Conservation (phyloP, 2,329 filamentous ascomycete species). For the Calonectria fujianensis region DNA sequence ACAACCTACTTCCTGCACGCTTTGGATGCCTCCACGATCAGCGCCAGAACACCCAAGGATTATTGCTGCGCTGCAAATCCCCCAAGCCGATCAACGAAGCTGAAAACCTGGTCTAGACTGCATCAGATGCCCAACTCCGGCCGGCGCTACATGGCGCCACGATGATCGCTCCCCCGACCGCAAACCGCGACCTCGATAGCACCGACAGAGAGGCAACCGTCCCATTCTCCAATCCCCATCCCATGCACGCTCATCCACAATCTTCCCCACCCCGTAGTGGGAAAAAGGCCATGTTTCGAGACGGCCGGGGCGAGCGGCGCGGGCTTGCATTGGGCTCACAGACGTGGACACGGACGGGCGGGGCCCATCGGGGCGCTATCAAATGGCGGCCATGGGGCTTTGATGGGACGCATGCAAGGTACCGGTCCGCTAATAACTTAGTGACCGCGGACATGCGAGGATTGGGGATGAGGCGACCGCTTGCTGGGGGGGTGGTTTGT, state of each 20-base stretch:
- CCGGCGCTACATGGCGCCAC: constrained; percentile 11
- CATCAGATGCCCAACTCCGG: background rate
- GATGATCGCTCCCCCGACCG: background rate
- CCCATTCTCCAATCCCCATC: constrained; percentile 22
- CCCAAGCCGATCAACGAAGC: constrained; percentile 17
- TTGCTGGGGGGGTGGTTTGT: background rate
- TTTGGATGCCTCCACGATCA: constrained; percentile 23
- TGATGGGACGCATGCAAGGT: constrained; percentile 40
- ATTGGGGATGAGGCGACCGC: constrained; percentile 10
- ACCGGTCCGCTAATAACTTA: constrained; percentile 32
- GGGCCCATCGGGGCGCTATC: constrained; percentile 20
- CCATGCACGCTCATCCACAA: constrained; percentile 28
- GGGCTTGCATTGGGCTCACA: constrained; percentile 33
- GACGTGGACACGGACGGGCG: constrained; percentile 27
- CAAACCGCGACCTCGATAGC: background rate
- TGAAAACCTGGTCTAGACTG: constrained; percentile 12
- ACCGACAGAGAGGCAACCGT: constrained; percentile 9
- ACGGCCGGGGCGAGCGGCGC: constrained; percentile 32
- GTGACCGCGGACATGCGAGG: constrained; percentile 11
- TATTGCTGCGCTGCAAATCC: constrained; percentile 17
- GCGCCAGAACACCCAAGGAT: constrained; percentile 4
- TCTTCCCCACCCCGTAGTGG: constrained; percentile 28
- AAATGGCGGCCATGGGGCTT: constrained; percentile 18
- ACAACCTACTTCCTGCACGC: constrained; percentile 7
- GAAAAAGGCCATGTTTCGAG: constrained; percentile 32